Conservation (phyloP, 2,329 filamentous ascomycete genomes). For the Neopestalotiopsis rosae region DNA sequence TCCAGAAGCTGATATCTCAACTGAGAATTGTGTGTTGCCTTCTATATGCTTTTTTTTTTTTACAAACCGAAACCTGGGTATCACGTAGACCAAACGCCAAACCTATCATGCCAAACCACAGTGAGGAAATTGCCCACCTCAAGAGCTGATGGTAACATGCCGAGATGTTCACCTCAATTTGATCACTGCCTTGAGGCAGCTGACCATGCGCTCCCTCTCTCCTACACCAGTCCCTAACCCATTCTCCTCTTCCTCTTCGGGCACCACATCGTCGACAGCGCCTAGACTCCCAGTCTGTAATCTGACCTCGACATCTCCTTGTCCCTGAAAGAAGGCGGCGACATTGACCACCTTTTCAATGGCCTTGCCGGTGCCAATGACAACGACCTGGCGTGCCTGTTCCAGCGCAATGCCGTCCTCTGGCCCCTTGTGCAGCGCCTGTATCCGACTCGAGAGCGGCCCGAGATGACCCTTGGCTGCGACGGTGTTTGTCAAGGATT, state of each 20-base stretch:
- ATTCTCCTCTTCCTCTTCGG: constrained; percentile 36
- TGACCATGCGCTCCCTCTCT: constrained; percentile 52
- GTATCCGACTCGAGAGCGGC: constrained; percentile 52
- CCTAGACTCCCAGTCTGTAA: constrained; percentile 67
- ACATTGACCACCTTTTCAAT: constrained; percentile 68
- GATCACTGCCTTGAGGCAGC: constrained; percentile 56
- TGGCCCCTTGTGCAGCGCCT: constrained; percentile 42
- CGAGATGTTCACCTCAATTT: constrained; percentile 45
- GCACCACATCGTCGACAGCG: constrained; percentile 70
- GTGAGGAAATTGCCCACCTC: not conserved
- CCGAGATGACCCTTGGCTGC: constrained; percentile 48
- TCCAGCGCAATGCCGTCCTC: constrained; percentile 38
- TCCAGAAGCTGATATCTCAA: not conserved
- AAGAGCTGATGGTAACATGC: not conserved
- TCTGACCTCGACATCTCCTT: constrained; percentile 62
- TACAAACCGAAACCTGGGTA: not conserved
- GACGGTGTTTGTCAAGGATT: constrained; percentile 37
- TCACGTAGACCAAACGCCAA: constrained; percentile 3
- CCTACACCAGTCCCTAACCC: constrained; percentile 32
- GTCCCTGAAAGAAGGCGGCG: constrained; percentile 68
- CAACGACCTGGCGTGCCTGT: constrained; percentile 54
- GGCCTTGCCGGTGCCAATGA: constrained; percentile 71
- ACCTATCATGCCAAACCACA: constrained; percentile 1
- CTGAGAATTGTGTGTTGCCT: not conserved
- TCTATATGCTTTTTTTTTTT: not conserved